Conservation (phyloP, 371 early-diverging fungal genomes). For the Mortierella sp. region DNA sequence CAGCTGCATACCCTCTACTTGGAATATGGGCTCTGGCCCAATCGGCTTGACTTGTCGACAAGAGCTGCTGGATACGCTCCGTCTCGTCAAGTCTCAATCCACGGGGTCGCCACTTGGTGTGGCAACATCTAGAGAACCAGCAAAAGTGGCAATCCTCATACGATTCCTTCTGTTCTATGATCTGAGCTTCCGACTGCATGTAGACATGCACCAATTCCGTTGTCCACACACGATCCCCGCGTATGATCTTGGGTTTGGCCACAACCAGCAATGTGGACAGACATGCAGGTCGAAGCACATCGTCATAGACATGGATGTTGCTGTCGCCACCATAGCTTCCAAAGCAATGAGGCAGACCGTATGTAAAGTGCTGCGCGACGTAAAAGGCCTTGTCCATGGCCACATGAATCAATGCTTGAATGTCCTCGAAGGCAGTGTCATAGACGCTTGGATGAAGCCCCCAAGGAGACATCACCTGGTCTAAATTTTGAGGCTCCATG, state of each 20-base stretch:
- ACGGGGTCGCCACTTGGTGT: background rate
- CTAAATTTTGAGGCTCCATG: slow-evolving; percentile 6
- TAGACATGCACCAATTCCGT: background rate
- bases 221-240: background rate
- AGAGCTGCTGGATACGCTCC: slow-evolving; percentile 1
- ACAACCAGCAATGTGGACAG: slow-evolving; percentile 13
- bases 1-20: background rate
- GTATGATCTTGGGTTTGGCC: background rate
- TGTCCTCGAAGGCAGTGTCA: background rate
- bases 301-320: no score
- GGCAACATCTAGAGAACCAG: slow-evolving; percentile 21
- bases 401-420: background rate
- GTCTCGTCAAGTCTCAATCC: background rate
- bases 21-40: slow-evolving; percentile 12
- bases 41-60: slow-evolving; percentile 9
- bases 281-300: background rate
- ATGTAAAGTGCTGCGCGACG: slow-evolving; percentile 12
- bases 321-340: no score
- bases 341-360: background rate
- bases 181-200: background rate
- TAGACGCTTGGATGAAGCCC: slow-evolving; percentile 1
- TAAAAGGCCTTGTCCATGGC: slow-evolving; percentile 9
- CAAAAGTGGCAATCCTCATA: slow-evolving; percentile 9
- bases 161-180: background rate
- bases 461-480: slow-evolving; percentile 4